Evolutionary conservation across 2,329 filamentous ascomycete species (phyloP).

Genomic region (Nemania bipapillata): DNA sequence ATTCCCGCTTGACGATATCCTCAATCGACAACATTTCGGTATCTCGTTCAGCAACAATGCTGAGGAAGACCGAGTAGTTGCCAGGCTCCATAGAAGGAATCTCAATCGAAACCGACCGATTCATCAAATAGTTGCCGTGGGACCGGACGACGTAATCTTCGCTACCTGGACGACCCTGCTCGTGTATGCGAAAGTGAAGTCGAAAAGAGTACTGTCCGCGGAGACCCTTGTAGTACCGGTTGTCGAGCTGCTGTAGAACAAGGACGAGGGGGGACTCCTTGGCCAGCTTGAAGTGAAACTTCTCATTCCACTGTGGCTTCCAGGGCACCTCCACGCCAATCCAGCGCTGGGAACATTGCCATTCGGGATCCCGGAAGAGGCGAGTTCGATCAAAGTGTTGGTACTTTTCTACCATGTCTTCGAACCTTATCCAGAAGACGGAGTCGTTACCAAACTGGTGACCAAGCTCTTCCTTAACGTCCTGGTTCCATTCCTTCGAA

Average conservation of each 20-base stretch:
- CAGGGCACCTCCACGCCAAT: conserved; percentile 71
- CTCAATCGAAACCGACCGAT: conserved; percentile 68
- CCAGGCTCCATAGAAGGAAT: conserved; percentile 66
- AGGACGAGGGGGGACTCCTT: conserved; percentile 68
- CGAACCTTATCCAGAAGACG: conserved; percentile 72
- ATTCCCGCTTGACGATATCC: conserved; percentile 66
- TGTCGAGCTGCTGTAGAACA: conserved; percentile 70
- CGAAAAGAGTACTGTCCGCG: conserved; percentile 67
- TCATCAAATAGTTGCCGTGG: conserved; percentile 68
- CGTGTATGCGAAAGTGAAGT: conserved; percentile 64
- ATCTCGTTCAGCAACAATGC: conserved; percentile 63
- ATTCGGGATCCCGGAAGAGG: conserved; percentile 68
- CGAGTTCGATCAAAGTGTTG: conserved; percentile 70
- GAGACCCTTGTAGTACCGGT: conserved; percentile 70
- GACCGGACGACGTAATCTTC: conserved; percentile 70
- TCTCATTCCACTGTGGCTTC: conserved; percentile 70
- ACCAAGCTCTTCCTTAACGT: conserved; percentile 66
- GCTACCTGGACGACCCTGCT: conserved; percentile 60
- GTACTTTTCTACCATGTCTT: conserved; percentile 71
- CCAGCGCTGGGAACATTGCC: conserved; percentile 69
- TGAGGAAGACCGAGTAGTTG: conserved; percentile 67
- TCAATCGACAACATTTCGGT: conserved; percentile 60
- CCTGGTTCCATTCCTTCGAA: conserved; percentile 69
- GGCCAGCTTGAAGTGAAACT: conserved; percentile 67
- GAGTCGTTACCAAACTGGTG: conserved; percentile 71